These are phyloP conservation scores for Kuraishia ogatae DNA, from an alignment of 805 yeast species.

Conservation along the genomic window DNA sequence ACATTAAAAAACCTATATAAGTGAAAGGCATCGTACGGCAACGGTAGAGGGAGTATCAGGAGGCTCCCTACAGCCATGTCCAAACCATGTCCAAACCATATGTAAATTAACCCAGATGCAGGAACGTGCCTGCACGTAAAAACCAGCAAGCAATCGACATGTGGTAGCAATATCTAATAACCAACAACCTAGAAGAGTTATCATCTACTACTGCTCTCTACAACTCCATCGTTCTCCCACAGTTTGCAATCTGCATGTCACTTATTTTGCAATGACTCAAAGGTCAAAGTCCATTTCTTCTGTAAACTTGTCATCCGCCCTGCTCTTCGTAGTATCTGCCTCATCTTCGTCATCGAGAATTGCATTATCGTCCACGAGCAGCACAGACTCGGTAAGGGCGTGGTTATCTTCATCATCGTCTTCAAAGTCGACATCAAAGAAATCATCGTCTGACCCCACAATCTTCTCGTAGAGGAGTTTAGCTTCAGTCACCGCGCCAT, in stretches of 20 bases:
- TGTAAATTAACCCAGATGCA: too few relatives aligned
- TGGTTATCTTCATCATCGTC: constrained; percentile 65
- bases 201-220: neutral
- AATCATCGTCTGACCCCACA: constrained; percentile 92
- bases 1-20: neutral
- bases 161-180: neutral
- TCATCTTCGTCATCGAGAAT: constrained; percentile 10
- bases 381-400: constrained; percentile 14
- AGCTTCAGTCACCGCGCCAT: constrained; percentile 81
- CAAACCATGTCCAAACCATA: neutral
- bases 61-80: too few relatives aligned
- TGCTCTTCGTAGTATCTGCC: neutral
- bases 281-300: constrained; percentile 31
- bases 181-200: neutral
- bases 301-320: constrained; percentile 15
- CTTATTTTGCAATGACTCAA: constrained; percentile 4
- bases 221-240: neutral
- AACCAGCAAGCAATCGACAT: neutral
- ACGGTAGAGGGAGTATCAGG: neutral
- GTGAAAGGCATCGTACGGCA: neutral
- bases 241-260: neutral
- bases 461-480: constrained; percentile 64
- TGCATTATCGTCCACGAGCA: constrained; percentile 30
- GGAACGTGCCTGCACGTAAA: neutral
- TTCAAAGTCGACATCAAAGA: constrained; percentile 93